Conservation (phyloP, 1,139 yeast genomes). For the Blastobotrys ciferrii region DNA sequence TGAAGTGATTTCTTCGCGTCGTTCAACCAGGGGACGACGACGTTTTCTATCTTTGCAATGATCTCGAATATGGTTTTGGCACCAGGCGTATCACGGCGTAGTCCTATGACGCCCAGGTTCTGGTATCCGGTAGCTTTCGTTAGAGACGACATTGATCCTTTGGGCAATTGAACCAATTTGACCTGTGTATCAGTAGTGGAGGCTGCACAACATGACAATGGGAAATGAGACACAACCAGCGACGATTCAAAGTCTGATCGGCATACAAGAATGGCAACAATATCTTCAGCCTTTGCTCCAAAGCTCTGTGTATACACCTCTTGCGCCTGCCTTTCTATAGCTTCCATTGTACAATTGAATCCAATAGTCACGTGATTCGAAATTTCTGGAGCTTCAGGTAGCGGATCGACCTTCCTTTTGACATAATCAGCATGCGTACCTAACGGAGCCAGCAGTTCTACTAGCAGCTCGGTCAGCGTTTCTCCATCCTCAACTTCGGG, state of each 20-base stretch:
- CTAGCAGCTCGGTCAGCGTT: constrained; percentile 15
- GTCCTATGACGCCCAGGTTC: constrained; percentile 17
- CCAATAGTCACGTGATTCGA: constrained; percentile 20
- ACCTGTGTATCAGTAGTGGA: constrained; percentile 12
- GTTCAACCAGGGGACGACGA: constrained; percentile 19
- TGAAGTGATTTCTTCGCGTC: constrained; percentile 7
- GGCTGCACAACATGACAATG: constrained; percentile 25
- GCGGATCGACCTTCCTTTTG: constrained; percentile 6
- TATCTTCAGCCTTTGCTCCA: not conserved
- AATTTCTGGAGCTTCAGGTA: constrained; percentile 16
- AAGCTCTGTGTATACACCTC: not conserved
- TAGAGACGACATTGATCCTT: constrained; percentile 22
- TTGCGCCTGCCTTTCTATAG: constrained; percentile 20
- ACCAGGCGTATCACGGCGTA: constrained; percentile 14
- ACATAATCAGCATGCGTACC: constrained; percentile 13
- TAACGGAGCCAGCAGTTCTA: constrained; percentile 17
- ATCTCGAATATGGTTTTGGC: constrained; percentile 10
- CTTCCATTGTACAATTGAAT: constrained; percentile 23
- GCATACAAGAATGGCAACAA: constrained; percentile 24
- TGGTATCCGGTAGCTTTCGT: constrained; percentile 17
- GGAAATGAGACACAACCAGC: constrained; percentile 25
- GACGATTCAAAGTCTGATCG: constrained; percentile 26
- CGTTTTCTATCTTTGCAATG: constrained; percentile 9
- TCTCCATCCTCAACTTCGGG: constrained; percentile 19
- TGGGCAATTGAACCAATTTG: constrained; percentile 25